Evolutionary conservation across 257 asterid species (phyloP), one percentile per base, ranked within the genome.

Genomic region (Przewalskia tangutica): DNA sequence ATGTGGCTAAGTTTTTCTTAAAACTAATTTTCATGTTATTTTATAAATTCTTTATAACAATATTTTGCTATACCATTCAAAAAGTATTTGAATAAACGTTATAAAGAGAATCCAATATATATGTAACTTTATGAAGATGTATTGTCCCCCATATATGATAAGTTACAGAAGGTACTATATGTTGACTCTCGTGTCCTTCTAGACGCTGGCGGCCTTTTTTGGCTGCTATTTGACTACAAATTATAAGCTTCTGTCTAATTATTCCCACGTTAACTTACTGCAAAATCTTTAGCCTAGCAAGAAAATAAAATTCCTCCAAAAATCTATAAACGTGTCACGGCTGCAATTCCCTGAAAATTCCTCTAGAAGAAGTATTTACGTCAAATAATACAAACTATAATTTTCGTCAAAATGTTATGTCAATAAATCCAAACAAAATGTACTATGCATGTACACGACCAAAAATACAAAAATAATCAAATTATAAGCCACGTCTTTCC

Each of bases 151-250:
- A 38, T 38, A 3, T 4, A 38, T 38, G 40, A 38, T 38, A 38
- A 38, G 42, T 6, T 38, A 5, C 0, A 1, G 71, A 64, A 64
- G 53, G 27, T 1, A 65, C 20, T 64, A 32, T 16, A 66, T 66
- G 76, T 66, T 66, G 76, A 36, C 51, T 38, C 76, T 36, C 51
- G 76, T 66, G 36, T 68, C 34, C 77, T 68, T 68, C 77, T 68
- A 68, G 77, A 68, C 34, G 55, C 5, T 68, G 9, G 77, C 8
- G 8, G 34, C 77, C 54, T 42, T 68, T n/a, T n/a, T 42, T 68
- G 77, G 77, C 77, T n/a, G 55, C 55, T 68, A 27, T 27, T 40
- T 67, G 54, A 40, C 77, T 67, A 3, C 23, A 36, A 36, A 66
- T 36, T 66, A 36, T 66, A 7, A 7, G 3, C 7, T 66, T 18